A percentile compares a stretch with the other conserved stretches of the same genome.
These are phyloP conservation scores for Petasospora rhodanensis DNA, from an alignment of 1,139 yeast species.

Conservation along the genomic window DNA sequence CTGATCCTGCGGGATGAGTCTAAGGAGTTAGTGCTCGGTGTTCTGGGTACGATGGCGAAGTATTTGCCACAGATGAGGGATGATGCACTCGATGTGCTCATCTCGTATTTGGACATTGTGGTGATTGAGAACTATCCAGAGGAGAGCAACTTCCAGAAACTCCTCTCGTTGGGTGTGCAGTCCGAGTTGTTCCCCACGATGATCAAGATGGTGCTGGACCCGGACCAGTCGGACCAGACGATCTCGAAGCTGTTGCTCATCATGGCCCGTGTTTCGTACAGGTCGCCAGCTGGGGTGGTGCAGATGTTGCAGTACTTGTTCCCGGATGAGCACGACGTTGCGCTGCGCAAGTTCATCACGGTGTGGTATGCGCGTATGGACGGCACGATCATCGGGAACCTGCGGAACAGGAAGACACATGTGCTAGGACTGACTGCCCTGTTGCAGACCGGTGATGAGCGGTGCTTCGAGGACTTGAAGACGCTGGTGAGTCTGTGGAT, in stretches of 20 bases:
- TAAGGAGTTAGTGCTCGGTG: slow-evolving; percentile 32
- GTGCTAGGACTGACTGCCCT: slow-evolving; percentile 55
- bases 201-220: slow-evolving; percentile 43
- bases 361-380: slow-evolving; percentile 38
- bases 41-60: slow-evolving; percentile 50
- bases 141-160: slow-evolving; percentile 19
- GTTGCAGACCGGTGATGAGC: slow-evolving; percentile 31
- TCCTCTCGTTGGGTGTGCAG: slow-evolving; percentile 36
- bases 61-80: slow-evolving; percentile 64
- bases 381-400: slow-evolving; percentile 55
- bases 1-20: slow-evolving; percentile 35
- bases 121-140: slow-evolving; percentile 13
- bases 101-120: slow-evolving; percentile 57
- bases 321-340: slow-evolving; percentile 16
- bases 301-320: slow-evolving; percentile 28
- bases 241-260: slow-evolving; percentile 49
- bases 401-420: slow-evolving; percentile 60
- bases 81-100: slow-evolving; percentile 56
- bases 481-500: slow-evolving; percentile 51
- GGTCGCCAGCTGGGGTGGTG: slow-evolving; percentile 45
- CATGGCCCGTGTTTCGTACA: too few relatives aligned
- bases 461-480: slow-evolving; percentile 30
- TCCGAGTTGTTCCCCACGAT: slow-evolving; percentile 47
- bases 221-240: slow-evolving; percentile 43
- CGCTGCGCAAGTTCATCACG: slow-evolving; percentile 27